These are phyloP conservation scores for Mortierella sp. DNA, from an alignment of 371 early-diverging fungal species.

Conservation along the genomic window DNA sequence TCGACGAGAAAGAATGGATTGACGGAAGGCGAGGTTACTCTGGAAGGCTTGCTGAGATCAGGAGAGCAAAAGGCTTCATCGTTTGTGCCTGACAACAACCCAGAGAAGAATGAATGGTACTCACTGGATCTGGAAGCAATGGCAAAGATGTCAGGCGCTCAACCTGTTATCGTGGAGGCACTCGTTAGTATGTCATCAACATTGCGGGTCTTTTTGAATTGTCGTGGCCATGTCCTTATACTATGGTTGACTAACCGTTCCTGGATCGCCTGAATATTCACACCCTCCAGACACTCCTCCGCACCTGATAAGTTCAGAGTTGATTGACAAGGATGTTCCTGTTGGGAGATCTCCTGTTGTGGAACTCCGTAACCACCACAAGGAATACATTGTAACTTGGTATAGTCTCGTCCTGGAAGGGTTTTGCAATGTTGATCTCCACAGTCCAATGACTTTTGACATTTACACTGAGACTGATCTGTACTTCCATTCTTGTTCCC, in stretches of 20 bases:
- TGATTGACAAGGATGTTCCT: slow-evolving; percentile 74
- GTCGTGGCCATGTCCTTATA: not conserved
- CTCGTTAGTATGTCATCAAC: slow-evolving; percentile 62
- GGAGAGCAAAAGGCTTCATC: slow-evolving; percentile 66
- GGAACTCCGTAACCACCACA: slow-evolving; percentile 86
- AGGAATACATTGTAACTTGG: slow-evolving; percentile 92
- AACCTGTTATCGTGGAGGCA: slow-evolving; percentile 80
- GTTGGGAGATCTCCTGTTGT: slow-evolving; percentile 76
- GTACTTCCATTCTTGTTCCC: not conserved
- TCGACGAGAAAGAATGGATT: slow-evolving; percentile 66
- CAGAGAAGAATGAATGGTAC: slow-evolving; percentile 83
- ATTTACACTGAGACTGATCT: no score
- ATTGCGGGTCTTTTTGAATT: not conserved
- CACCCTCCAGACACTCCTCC: slow-evolving; percentile 47
- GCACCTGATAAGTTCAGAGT: slow-evolving; percentile 42
- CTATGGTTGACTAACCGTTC: not conserved
- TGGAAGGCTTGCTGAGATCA: slow-evolving; percentile 72
- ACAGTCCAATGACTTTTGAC: no score
- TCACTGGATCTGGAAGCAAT: slow-evolving; percentile 83
- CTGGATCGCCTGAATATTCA: slow-evolving; percentile 31
- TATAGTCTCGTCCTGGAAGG: slow-evolving; percentile 54
- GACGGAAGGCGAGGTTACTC: slow-evolving; percentile 59
- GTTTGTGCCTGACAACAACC: slow-evolving; percentile 77
- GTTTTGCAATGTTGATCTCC: no score
- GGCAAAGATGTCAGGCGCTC: slow-evolving; percentile 69